These are phyloP conservation scores for Citrus inodora DNA, from an alignment of 345 rosid genomes.

Conservation along the genomic window DNA sequence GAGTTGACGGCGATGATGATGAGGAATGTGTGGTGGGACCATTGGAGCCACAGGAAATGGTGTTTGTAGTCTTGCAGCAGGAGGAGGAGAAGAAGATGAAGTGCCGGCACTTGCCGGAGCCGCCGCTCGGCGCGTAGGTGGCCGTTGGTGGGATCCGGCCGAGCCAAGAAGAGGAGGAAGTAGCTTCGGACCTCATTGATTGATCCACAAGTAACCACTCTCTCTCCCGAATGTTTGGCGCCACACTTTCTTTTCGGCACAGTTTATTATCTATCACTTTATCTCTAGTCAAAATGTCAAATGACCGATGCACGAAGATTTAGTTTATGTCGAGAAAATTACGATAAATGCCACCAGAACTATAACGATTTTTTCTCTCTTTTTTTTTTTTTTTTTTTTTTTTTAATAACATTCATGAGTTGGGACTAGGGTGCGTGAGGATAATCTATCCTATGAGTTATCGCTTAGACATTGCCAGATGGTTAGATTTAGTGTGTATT, in stretches of 20 bases:
- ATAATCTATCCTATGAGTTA: too few relatives aligned
- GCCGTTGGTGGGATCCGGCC: neutral
- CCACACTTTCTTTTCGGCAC: neutral
- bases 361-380: too few relatives aligned
- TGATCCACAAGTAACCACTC: neutral
- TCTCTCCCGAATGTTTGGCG: neutral
- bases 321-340: too few relatives aligned
- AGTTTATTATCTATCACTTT: neutral
- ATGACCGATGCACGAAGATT: too few relatives aligned
- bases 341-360: too few relatives aligned
- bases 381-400: too few relatives aligned
- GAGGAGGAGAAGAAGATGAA: neutral
- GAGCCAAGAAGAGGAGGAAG: neutral
- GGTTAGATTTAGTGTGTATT: too few relatives aligned
- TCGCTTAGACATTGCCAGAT: too few relatives aligned
- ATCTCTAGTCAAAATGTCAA: neutral
- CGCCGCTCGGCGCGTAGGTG: neutral
- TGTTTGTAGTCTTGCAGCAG: neutral
- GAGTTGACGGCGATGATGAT: neutral
- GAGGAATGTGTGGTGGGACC: neutral
- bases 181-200: neutral
- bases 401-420: too few relatives aligned
- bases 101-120: neutral
- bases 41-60: neutral
- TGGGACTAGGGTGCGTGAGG: too few relatives aligned